These are phyloP conservation scores for Malus domestica DNA, from an alignment of 306 rosid species.

Conservation along the genomic window DNA sequence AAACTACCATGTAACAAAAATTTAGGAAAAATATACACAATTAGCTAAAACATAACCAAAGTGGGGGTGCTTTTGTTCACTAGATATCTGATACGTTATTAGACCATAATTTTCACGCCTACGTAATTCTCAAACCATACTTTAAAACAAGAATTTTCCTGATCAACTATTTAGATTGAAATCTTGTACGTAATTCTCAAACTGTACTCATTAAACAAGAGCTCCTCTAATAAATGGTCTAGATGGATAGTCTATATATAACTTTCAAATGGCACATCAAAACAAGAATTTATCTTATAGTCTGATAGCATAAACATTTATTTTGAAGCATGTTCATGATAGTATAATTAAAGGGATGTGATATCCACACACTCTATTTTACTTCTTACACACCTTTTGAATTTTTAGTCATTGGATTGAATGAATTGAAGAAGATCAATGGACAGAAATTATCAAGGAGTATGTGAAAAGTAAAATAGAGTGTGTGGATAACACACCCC, in stretches of 20 bases:
- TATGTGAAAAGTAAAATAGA: too few species aligned
- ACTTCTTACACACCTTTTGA: too few species aligned
- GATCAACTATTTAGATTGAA: neutral
- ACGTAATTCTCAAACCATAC: neutral
- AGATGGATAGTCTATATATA: neutral
- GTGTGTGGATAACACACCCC: too few species aligned
- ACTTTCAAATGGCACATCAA: neutral
- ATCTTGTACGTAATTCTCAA: neutral
- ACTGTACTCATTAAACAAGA: neutral
- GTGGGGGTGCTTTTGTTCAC: neutral
- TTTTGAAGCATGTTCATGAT: neutral
- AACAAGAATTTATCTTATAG: neutral
- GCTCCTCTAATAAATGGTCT: neutral
- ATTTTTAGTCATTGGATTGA: too few species aligned
- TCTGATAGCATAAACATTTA: neutral
- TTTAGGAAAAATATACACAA: neutral
- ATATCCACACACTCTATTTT: too few species aligned
- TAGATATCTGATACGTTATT: neutral
- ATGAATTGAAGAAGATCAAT: too few species aligned
- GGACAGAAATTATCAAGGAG: too few species aligned
- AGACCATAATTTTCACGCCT: neutral
- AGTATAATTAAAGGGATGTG: neutral
- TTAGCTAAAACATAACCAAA: neutral
- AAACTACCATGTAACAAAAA: conserved; percentile 29
- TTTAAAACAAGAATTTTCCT: neutral